A percentile compares a stretch with the other conserved stretches of the same genome.
Conservation (phyloP, 169 alveolate genomes). For the Neospora caninum region DNA sequence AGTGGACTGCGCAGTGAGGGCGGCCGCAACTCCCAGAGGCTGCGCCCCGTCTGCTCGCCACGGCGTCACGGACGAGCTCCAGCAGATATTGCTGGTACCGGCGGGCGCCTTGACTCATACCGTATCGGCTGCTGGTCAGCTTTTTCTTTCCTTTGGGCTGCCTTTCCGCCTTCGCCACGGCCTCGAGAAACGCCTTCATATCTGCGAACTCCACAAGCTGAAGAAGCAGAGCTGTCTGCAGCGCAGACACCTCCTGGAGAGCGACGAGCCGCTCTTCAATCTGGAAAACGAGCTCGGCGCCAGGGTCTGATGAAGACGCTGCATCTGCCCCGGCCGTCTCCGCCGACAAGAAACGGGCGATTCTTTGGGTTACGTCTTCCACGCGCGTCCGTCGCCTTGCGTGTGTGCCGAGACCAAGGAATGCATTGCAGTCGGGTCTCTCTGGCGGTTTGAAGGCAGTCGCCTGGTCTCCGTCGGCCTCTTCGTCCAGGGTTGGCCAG, state of each 20-base stretch:
- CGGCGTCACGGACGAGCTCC: not conserved
- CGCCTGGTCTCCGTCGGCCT: not conserved
- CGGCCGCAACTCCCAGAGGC: not conserved
- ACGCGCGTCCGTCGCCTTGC: not conserved
- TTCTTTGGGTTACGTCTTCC: not conserved
- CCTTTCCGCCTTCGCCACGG: constrained; percentile 44
- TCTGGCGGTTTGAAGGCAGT: not conserved
- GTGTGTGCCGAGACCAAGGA: not conserved
- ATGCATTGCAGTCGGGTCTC: not conserved
- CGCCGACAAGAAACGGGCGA: not conserved
- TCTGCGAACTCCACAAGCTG: constrained; percentile 47
- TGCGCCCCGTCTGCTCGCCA: not conserved
- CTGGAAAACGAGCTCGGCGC: not conserved
- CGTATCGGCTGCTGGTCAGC: not conserved
- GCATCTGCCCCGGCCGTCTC: not conserved
- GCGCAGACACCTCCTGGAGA: constrained; percentile 47
- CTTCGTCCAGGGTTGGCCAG: not conserved
- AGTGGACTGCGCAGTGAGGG: not conserved
- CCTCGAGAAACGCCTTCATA: constrained; percentile 23
- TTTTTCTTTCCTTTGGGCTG: constrained; percentile 45
- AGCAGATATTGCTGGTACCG: constrained; percentile 8
- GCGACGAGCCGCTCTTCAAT: constrained; percentile 1
- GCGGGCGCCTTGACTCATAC: constrained; percentile 22
- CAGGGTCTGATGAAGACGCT: not conserved
- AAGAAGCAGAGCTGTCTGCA: constrained; percentile 57